Base-by-base conservation (phyloP, 768 basidiomycete species). In the Mrakia hoshinonis region DNA sequence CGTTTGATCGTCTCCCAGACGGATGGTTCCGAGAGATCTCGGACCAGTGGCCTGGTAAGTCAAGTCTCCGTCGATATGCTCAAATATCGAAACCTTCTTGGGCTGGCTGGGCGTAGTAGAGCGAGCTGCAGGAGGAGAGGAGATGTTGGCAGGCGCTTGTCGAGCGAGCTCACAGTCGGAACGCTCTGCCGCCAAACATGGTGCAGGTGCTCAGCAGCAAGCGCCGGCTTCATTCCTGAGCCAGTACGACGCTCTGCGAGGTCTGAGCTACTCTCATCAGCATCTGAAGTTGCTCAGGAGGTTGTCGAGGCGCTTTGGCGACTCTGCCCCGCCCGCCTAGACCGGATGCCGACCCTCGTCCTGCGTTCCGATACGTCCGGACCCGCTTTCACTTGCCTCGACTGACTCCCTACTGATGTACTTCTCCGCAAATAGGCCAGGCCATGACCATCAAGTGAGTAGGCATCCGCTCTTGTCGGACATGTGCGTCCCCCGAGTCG, bases 1-100 rank as follows among this genome's bases (percentile, higher is more conserved):
- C 36, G 29, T 29, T 52, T 38, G 15, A 5, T 36, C n/a, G 11
- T 11, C 34, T 54, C n/a, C 11, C 55, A 87, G 92, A 93, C 83
- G 92, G 93, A 80, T 95, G 92, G 92, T 97, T 94, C 83, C 86
- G 90, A 73, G 93, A 97, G 82, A 89, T 92, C 76, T 91, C 90
- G 34, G 85, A 90, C 22, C 93, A 97, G 82, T 97, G 93, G 93
- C 92, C 90, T 7, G 80, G 80, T 79, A 60, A 72, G 77, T 78
- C 26, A 46, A 15, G 22, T 36, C 11, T 52, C 29, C 18, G 3
- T 29, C 26, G n/a, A n/a, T n/a, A n/a, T n/a, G n/a, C n/a, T n/a
- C n/a, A n/a, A n/a, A n/a, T n/a, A n/a, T n/a, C n/a, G n/a, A n/a
- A n/a, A n/a, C n/a, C n/a, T n/a, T 61, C 36, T 26, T 31, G 26